Base-by-base conservation (phyloP, 1,284 basidiomycete genomes). In the Pulveroboletus sp. region DNA sequence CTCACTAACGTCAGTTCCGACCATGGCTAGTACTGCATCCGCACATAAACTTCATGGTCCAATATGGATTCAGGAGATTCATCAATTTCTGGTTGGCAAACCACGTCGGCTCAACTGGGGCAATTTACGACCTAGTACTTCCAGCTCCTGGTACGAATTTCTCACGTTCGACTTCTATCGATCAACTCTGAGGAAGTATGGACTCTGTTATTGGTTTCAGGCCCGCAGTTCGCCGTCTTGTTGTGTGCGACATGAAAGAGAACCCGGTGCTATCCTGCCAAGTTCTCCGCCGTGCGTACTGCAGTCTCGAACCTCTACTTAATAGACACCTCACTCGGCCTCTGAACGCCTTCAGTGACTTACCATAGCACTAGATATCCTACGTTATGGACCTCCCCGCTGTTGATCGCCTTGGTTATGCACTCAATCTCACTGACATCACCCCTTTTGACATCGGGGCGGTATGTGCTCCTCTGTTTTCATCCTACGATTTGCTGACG, bases 391-490 rank as follows among this genome's bases (percentile, higher is more conserved):
- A 52, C 8, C 42, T 39, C 48, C 54, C 54, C 12, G 49, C 54
- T 15, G 18, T 56, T n/a, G 47, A 56, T 36, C 47, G 54, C 33
- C 40, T 56, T 52, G 54, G 54, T 26, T 56, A 56, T 52, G 42
- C 54, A 4, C 24, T 56, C 49, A 44, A 56, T 45, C 39, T 56
- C 20, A 29, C 35, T 46, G 44, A 56, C 25, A 48, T 48, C 46
- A 48, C 54, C 48, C 49, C 54, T 1, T 43, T 56, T n/a, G 54
- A 56, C 36, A 52, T 56, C 22, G 48, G 49, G 3, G 43, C 43
- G 18, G 54, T 56, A 36, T 24, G 54, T 56, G 20, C 25, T 29
- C 25, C 25, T 38, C 8, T 15, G 18, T 8, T 28, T 29, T 20
- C 35, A 39, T 28, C 12, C 25, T 17, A 26, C 36, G 29, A n/a